Evolutionary conservation across 73 alveolate species (phyloP), one percentile per base, ranked within the genome.

Genomic region (Paraurostyla sp.): DNA sequence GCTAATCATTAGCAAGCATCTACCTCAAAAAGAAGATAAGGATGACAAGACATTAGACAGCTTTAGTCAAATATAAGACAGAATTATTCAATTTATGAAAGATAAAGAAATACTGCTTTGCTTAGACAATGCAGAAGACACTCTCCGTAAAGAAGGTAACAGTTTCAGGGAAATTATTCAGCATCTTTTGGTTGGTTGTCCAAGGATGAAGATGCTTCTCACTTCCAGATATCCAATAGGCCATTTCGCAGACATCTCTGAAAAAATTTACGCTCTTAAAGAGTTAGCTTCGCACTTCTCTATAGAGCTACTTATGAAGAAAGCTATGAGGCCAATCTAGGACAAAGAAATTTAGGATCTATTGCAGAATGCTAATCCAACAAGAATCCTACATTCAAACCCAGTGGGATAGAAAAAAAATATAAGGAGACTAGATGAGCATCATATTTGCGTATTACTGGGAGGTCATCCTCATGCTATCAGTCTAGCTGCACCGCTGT

Each of bases 381-480:
- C 83, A 20, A 62, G 62, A n/a, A 20, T 58, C 22, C 49, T 83
- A 2, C 60, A 83, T 45, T 60, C 92, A n/a, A 54, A 41, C 54
- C 78, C 91, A 41, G 27, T 27, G n/a, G 23, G 68, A 6, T 33
- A 45, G 18, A 58, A 78, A 20, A 36, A 54, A 33, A 71, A 78
- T 73, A 40, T 57, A 25, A 38, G 25, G 27, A 27, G 68, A 43
- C 32, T 89, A 18, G 84, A 83, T n/a, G 83, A 81, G 11, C 94
- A 89, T 65, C 95, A 89, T 45, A 29, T 90, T 22, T 46, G 80
- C 27, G 27, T 41, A 15, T n/a, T 90, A 9, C 52, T 90, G 32
- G 92, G 90, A 0, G 92, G 95, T 9, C 95, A 90, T 83, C 95
- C 95, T 30, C 95, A 90, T 48, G 95, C 95, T 3, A 78, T 90